Percentiles rank a stretch among this genome's conserved stretches.
Evolutionary conservation across 176 grass and related monocot species (phyloP).

Genomic region (Pharus latifolius): DNA sequence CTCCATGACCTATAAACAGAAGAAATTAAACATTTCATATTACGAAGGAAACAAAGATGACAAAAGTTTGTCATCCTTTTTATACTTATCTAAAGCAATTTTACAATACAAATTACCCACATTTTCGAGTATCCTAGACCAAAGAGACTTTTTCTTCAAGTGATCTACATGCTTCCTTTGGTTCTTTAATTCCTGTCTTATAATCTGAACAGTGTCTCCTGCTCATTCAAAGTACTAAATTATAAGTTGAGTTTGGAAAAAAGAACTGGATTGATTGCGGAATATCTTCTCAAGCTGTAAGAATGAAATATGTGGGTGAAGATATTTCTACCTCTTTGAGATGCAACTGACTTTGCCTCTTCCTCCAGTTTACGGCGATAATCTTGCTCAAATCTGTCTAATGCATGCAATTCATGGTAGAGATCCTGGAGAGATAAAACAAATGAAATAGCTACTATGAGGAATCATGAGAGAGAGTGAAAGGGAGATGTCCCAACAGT

Average conservation of each 20-base stretch:
- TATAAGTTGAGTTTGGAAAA: not conserved
- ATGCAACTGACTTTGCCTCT: constrained; percentile 41
- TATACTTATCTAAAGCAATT: not conserved
- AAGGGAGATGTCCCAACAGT: not conserved
- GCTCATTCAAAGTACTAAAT: not conserved
- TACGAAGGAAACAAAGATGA: not conserved
- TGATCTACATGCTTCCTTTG: constrained; percentile 55
- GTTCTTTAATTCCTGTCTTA: constrained; percentile 65
- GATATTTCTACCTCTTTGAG: constrained; percentile 49
- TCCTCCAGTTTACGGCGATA: constrained; percentile 57
- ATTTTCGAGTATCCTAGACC: constrained; percentile 50
- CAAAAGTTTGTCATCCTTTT: not conserved
- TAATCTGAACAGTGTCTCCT: constrained; percentile 67
- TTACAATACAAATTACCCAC: constrained; percentile 24
- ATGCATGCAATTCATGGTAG: constrained; percentile 53
- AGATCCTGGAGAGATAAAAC: constrained; percentile 33
- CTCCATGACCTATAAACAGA: constrained; percentile 56
- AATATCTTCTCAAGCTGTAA: not conserved
- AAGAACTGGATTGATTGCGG: not conserved
- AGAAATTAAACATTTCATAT: constrained; percentile 3
- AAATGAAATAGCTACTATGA: not conserved
- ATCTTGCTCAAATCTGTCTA: constrained; percentile 70
- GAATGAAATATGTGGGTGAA: not conserved
- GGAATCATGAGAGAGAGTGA: not conserved
- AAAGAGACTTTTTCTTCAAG: constrained; percentile 80